Conservation (phyloP, 148 eudicot genomes). For the Rhododendron mucronatum region DNA sequence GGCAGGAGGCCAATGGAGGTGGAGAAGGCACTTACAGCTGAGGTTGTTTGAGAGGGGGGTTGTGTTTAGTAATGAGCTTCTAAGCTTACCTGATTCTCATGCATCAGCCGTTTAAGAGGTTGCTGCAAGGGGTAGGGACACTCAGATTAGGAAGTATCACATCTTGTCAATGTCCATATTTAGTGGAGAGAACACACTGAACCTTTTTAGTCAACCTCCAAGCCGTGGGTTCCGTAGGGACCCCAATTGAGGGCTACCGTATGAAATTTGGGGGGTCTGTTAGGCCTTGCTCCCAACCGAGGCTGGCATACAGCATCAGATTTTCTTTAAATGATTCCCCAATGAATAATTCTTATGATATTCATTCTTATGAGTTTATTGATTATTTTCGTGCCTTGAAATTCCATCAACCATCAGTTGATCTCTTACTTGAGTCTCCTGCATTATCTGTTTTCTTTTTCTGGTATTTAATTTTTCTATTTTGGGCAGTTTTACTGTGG, state of each 20-base stretch:
- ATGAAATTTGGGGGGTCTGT: neutral
- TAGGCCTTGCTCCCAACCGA: neutral
- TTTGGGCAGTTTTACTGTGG: slow-evolving; percentile 69
- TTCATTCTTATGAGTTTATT: neutral
- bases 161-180: neutral
- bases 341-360: neutral
- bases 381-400: neutral
- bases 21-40: neutral
- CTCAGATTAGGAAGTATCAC: neutral
- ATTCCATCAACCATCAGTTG: neutral
- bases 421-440: neutral
- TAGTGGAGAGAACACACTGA: neutral
- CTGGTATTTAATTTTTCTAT: neutral
- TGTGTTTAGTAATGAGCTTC: neutral
- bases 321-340: neutral
- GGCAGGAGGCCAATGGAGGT: neutral
- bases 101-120: neutral
- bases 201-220: neutral
- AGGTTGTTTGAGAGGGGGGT: neutral
- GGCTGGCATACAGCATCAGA: neutral
- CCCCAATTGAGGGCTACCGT: neutral
- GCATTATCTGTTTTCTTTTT: neutral
- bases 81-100: neutral
- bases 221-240: neutral
- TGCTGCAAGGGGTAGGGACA: neutral